These are phyloP conservation scores for Penicillium chermesinum DNA, from an alignment of 495 filamentous ascomycete species.

Conservation along the genomic window DNA sequence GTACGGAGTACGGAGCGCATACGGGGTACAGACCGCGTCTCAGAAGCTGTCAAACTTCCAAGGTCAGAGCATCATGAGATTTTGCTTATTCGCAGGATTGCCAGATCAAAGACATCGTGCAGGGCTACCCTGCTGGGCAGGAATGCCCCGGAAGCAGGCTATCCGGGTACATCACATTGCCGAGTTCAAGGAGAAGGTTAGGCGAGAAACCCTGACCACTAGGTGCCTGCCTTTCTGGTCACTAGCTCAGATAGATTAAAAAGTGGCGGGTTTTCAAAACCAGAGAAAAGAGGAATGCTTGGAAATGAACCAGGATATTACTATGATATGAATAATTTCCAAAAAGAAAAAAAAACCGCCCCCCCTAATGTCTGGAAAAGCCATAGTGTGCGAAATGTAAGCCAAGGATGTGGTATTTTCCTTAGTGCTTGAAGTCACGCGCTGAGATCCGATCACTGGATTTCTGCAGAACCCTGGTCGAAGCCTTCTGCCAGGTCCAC, in stretches of 20 bases:
- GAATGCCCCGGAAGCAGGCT: background rate
- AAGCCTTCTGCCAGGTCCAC: constrained; percentile 40
- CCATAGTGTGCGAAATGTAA: too few species aligned
- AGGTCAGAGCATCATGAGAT: too few species aligned
- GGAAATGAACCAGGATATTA: too few species aligned
- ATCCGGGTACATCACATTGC: constrained; percentile 1
- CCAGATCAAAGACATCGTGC: background rate
- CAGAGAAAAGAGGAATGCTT: background rate
- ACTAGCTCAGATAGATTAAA: constrained; percentile 7
- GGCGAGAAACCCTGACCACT: constrained; percentile 10
- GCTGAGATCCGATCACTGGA: constrained; percentile 25
- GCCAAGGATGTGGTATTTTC: constrained; percentile 13
- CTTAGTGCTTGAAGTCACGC: constrained; percentile 7
- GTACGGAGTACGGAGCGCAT: too few species aligned
- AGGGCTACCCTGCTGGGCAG: background rate
- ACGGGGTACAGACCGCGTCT: too few species aligned
- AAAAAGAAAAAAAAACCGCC: too few species aligned
- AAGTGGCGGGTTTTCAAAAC: background rate
- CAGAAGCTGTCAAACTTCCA: too few species aligned
- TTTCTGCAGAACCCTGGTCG: constrained; percentile 31
- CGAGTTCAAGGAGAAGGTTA: constrained; percentile 24
- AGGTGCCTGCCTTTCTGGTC: constrained; percentile 15
- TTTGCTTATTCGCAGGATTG: too few species aligned
- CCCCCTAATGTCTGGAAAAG: too few species aligned
- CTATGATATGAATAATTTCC: too few species aligned